These are phyloP conservation scores for Castanea crenata DNA, from an alignment of 306 rosid genomes.

Conservation along the genomic window DNA sequence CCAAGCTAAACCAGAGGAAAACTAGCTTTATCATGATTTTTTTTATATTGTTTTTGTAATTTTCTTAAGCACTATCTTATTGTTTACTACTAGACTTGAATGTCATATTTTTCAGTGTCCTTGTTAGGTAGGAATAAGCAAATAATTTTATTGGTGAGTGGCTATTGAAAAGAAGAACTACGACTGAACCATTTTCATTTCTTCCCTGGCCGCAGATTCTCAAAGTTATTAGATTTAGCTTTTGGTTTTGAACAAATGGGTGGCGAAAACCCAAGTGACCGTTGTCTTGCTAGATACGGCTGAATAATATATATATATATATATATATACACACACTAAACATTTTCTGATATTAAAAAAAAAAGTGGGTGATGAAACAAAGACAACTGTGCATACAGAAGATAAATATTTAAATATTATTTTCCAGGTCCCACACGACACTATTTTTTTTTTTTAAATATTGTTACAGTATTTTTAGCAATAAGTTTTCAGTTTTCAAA, in stretches of 20 bases:
- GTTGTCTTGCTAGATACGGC: no score
- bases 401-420: no score
- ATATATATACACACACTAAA: no score
- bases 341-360: no score
- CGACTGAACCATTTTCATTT: not conserved
- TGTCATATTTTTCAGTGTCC: not conserved
- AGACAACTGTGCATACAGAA: no score
- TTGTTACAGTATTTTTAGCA: no score
- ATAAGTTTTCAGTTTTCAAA: no score
- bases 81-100: not conserved
- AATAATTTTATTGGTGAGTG: not conserved
- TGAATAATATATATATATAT: no score
- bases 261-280: no score
- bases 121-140: not conserved
- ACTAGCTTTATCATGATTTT: not conserved
- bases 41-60: not conserved
- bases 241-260: not conserved
- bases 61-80: not conserved
- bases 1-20: not conserved
- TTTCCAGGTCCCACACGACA: no score
- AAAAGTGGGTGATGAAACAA: no score
- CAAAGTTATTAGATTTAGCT: not conserved
- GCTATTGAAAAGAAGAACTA: not conserved
- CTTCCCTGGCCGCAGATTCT: not conserved
- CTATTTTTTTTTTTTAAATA: no score